These are phyloP conservation scores for Xylaria sp. DNA, from an alignment of 2,329 filamentous ascomycete species.

Conservation along the genomic window DNA sequence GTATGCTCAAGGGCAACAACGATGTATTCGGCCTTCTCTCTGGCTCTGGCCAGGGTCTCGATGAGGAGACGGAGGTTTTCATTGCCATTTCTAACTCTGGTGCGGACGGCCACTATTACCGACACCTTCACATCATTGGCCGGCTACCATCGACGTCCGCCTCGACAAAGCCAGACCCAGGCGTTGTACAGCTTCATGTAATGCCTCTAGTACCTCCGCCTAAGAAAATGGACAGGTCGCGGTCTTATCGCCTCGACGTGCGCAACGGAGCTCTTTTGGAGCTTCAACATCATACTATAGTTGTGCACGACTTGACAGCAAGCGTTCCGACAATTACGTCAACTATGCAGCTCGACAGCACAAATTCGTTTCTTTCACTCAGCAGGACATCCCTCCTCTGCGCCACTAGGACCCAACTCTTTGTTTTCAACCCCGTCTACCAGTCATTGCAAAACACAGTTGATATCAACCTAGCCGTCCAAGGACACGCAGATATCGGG, in stretches of 20 bases:
- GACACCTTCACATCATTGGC: constrained; percentile 40
- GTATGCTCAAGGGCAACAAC: constrained; percentile 60
- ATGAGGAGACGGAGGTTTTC: constrained; percentile 58
- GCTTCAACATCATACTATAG: constrained; percentile 58
- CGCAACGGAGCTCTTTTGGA: constrained; percentile 68
- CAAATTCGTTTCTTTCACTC: constrained; percentile 68
- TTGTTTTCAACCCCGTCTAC: constrained; percentile 73
- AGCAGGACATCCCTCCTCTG: constrained; percentile 70
- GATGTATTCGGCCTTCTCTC: constrained; percentile 59
- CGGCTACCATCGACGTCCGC: constrained; percentile 29
- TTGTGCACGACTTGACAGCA: constrained; percentile 67
- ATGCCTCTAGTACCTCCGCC: constrained; percentile 30
- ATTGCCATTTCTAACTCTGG: constrained; percentile 53
- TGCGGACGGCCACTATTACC: constrained; percentile 33
- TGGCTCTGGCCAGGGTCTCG: constrained; percentile 50
- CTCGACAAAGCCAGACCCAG: constrained; percentile 24
- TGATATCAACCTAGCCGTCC: constrained; percentile 50
- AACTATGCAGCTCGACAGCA: constrained; percentile 54
- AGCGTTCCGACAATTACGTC: constrained; percentile 66
- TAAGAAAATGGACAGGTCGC: constrained; percentile 11
- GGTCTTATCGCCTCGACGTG: constrained; percentile 63
- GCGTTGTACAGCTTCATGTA: constrained; percentile 38
- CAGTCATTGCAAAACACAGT: constrained; percentile 62
- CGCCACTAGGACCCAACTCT: constrained; percentile 60
- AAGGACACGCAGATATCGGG: constrained; percentile 42